These are phyloP conservation scores for Theobroma cacao DNA, from an alignment of 345 rosid species.

Conservation along the genomic window DNA sequence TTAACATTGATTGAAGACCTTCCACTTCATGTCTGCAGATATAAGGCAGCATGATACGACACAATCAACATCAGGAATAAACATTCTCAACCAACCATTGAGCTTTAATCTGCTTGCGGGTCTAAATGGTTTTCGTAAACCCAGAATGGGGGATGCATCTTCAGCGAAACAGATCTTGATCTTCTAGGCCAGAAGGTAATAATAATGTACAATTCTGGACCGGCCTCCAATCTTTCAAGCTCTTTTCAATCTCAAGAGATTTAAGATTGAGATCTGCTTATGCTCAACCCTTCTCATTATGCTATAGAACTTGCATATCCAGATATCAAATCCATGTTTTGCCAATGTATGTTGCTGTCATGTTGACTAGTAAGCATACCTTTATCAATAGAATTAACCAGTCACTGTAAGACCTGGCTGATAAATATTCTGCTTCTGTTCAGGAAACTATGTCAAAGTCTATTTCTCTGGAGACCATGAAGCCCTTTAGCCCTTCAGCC, in stretches of 20 bases:
- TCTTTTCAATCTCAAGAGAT: background rate
- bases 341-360: background rate
- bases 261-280: background rate
- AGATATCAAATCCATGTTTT: background rate
- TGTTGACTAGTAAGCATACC: background rate
- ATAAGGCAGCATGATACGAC: background rate
- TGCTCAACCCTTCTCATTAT: background rate
- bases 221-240: background rate
- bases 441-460: background rate
- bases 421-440: background rate
- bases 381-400: background rate
- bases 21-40: background rate
- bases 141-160: background rate
- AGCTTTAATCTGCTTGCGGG: background rate
- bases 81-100: background rate
- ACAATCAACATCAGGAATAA: background rate
- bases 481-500: background rate
- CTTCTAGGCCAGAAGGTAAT: background rate
- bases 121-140: background rate
- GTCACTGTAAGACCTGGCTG: background rate
- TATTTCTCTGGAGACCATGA: too few relatives aligned
- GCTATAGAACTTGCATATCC: background rate
- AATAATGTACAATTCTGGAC: background rate
- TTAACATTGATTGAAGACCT: constrained; percentile 7
- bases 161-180: background rate